These are phyloP conservation scores for Bipolaris victoriae DNA, from an alignment of 2,329 filamentous ascomycete genomes.

Conservation along the genomic window DNA sequence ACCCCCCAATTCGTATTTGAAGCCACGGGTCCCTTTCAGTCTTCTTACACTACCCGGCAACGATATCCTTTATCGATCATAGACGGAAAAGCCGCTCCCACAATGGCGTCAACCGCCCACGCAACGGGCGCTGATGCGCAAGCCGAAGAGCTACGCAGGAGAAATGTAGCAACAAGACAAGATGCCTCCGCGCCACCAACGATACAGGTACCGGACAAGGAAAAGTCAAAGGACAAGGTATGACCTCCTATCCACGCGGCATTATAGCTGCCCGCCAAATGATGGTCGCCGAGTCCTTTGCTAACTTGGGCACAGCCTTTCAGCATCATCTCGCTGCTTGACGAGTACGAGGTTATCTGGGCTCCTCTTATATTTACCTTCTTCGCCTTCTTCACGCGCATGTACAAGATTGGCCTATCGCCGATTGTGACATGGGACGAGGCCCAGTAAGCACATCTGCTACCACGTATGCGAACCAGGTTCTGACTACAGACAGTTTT, in stretches of 20 bases:
- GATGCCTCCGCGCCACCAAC: constrained; percentile 35
- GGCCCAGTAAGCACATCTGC: constrained; percentile 65
- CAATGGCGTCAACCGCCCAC: constrained; percentile 40
- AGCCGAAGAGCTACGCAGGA: constrained; percentile 54
- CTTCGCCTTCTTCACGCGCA: constrained; percentile 68
- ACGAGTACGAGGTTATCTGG: constrained; percentile 66
- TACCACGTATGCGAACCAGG: background rate
- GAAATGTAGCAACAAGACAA: constrained; percentile 49
- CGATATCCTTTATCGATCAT: background rate
- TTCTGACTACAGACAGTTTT: constrained; percentile 64
- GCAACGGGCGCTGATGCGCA: constrained; percentile 52
- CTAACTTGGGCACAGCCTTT: constrained; percentile 49
- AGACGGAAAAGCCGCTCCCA: constrained; percentile 6
- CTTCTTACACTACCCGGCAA: constrained; percentile 7
- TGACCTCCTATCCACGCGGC: constrained; percentile 4
- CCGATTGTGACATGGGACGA: constrained; percentile 79
- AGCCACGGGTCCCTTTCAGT: constrained; percentile 23
- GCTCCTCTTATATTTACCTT: constrained; percentile 69
- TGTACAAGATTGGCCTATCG: constrained; percentile 71
- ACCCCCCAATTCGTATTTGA: constrained; percentile 16
- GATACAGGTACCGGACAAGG: constrained; percentile 42
- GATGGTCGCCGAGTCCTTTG: constrained; percentile 3
- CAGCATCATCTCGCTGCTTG: constrained; percentile 67
- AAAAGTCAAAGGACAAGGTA: constrained; percentile 59
- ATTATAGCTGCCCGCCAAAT: constrained; percentile 11